phyloP scores from a whole-genome alignment of 139 green algal species.

The Chlamydomonas schloesseri region DNA sequence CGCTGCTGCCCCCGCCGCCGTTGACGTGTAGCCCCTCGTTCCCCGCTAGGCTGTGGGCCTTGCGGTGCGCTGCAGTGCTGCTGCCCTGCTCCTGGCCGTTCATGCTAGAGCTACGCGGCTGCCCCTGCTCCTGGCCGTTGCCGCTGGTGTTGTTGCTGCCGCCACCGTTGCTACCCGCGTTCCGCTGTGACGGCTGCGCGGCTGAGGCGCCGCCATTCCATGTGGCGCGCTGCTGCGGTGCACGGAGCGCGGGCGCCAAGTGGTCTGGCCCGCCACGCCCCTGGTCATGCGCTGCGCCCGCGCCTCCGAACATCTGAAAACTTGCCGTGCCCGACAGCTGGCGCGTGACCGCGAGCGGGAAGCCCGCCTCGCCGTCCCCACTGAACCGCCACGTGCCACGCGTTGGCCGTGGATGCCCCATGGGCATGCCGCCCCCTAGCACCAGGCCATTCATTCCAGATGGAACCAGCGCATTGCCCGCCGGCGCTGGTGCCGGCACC shows the following conservation, averaged over 20 bases:
- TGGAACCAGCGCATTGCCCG: neutral
- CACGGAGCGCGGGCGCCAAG: neutral
- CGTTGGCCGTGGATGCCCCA: neutral
- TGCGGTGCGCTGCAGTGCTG: neutral
- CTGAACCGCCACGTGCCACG: neutral
- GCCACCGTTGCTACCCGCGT: neutral
- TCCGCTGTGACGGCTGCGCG: neutral
- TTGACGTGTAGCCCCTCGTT: neutral
- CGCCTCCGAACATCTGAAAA: neutral
- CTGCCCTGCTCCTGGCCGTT: no score
- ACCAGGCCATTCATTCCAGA: no score
- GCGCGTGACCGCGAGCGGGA: no score
- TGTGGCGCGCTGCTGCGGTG: neutral
- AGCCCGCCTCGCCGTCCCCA: neutral
- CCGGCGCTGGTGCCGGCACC: neutral
- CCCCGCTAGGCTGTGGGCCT: slow-evolving; percentile 11
- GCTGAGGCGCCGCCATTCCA: slow-evolving; percentile 11
- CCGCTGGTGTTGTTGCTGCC: neutral
- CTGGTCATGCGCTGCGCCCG: neutral
- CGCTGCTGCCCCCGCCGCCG: neutral
- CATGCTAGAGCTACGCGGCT: neutral
- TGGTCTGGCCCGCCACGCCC: neutral
- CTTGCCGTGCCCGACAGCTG: neutral
- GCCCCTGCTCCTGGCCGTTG: no score
- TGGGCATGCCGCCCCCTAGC: no score